Base-by-base conservation (phyloP, 768 basidiomycete genomes). In the Cystofilobasidium macerans region DNA sequence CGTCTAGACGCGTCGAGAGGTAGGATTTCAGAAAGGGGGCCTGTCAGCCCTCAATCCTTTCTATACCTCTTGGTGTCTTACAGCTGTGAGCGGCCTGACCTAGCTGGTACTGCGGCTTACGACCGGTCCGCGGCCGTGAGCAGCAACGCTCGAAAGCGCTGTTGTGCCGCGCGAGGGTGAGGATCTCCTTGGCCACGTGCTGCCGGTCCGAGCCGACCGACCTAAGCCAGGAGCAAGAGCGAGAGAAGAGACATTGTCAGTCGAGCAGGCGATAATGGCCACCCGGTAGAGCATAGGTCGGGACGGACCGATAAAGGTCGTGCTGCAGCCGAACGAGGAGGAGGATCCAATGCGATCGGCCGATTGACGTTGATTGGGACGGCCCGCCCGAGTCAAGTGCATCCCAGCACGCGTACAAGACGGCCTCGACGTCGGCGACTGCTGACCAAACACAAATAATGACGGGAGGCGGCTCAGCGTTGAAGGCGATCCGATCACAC, bases 291-390 rank as follows among this genome's bases (percentile, higher is more conserved):
- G n/a, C n/a, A n/a, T n/a, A n/a, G n/a, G n/a, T n/a, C n/a, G n/a
- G 12, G 22, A 43, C 58, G 2, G 13, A 60, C 58, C 38, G 38
- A 22, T 60, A 60, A 1, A 60, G 38, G 11, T 4, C 6, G 40
- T 12, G 38, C 38, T 60, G 58, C n/a, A 42, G 35, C 30, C 43
- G 38, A 20, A 60, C 20, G 22, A 60, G 58, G 7, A 30, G 58
- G 20, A 60, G 28, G 38, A 60, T 24, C 58, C 58, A 60, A 22
- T 14, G 38, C 33, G 58, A 60, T 16, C 28, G 16, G 28, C 58
- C 38, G n/a, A 60, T 22, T 12, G 40, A 14, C 20, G 35, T 9
- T 1, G 26, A 8, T 5, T 28, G 38, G 12, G 24, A 8, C 6
- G 36, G 14, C 38, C 30, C 1, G 38, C 28, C 18, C 3, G 8